phyloP scores from a whole-genome alignment of 192 early-diverging fungal genomes.

The Helicostylum pulchrum region DNA sequence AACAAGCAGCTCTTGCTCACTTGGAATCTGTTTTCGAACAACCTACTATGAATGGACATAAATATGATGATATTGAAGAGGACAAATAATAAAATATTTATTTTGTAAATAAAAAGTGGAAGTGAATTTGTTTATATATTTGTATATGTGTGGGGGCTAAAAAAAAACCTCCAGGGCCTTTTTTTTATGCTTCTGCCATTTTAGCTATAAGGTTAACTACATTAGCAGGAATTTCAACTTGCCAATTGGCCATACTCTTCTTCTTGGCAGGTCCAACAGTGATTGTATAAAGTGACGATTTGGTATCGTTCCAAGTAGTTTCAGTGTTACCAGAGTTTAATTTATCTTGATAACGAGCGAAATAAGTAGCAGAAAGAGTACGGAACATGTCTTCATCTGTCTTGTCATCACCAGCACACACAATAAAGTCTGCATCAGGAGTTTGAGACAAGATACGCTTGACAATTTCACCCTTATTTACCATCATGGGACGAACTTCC shows the following conservation, averaged over 20 bases:
- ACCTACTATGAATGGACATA: conserved; percentile 9
- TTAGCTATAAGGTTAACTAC: conserved; percentile 42
- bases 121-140: neutral
- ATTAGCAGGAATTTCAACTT: conserved; percentile 69
- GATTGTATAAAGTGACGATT: conserved; percentile 56
- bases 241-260: conserved; percentile 88
- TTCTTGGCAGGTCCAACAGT: conserved; percentile 86
- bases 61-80: conserved; percentile 4
- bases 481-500: conserved; percentile 73
- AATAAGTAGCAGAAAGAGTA: conserved; percentile 35
- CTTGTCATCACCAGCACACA: conserved; percentile 86
- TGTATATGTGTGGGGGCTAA: neutral
- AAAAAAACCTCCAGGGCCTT: too few species aligned
- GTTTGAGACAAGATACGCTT: conserved; percentile 56
- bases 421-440: conserved; percentile 68
- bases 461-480: conserved; percentile 93
- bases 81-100: conserved; percentile 1
- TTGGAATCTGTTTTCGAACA: conserved; percentile 32
- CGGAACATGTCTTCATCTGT: conserved; percentile 93
- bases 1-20: conserved; percentile 37
- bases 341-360: neutral
- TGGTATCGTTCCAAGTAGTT: conserved; percentile 7
- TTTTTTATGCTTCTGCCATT: neutral
- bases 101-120: neutral
- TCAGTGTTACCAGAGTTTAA: neutral